phyloP scores from a whole-genome alignment of 345 rosid genomes.

The Rhizophora mangle region DNA sequence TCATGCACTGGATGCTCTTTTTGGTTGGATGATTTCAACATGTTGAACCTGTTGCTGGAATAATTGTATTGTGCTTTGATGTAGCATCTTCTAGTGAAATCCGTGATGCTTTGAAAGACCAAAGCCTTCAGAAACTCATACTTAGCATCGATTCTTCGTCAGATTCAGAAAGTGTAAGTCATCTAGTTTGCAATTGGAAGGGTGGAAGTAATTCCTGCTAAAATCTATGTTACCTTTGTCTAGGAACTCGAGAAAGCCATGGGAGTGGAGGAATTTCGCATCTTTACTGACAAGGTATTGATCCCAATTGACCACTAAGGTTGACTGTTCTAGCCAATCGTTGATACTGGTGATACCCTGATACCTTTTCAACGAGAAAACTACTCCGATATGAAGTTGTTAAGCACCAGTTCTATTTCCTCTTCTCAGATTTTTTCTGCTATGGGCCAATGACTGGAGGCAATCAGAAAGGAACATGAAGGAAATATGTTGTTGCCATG shows the following conservation, averaged over 20 bases:
- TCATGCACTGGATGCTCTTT: too few relatives aligned
- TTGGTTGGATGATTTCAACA: not conserved
- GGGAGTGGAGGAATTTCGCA: slow-evolving; percentile 45
- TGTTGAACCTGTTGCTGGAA: slow-evolving; percentile 6
- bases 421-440: slow-evolving; percentile 39
- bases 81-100: slow-evolving; percentile 59
- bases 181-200: slow-evolving; percentile 4
- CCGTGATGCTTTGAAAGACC: slow-evolving; percentile 38
- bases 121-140: slow-evolving; percentile 43
- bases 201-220: slow-evolving; percentile 11
- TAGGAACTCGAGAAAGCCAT: slow-evolving; percentile 61
- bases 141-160: slow-evolving; percentile 38
- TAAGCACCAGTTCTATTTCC: not conserved
- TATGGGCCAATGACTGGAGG: slow-evolving; percentile 17
- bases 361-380: not conserved
- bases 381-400: not conserved
- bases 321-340: too few relatives aligned
- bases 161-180: slow-evolving; percentile 44
- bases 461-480: not conserved
- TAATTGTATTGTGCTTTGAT: slow-evolving; percentile 6
- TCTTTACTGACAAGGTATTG: slow-evolving; percentile 51
- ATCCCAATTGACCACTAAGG: not conserved
- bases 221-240: slow-evolving; percentile 14
- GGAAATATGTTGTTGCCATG: not conserved
- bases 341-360: not conserved